phyloP scores from a whole-genome alignment of 2,329 filamentous ascomycete species.

The Penicillium decumbens region DNA sequence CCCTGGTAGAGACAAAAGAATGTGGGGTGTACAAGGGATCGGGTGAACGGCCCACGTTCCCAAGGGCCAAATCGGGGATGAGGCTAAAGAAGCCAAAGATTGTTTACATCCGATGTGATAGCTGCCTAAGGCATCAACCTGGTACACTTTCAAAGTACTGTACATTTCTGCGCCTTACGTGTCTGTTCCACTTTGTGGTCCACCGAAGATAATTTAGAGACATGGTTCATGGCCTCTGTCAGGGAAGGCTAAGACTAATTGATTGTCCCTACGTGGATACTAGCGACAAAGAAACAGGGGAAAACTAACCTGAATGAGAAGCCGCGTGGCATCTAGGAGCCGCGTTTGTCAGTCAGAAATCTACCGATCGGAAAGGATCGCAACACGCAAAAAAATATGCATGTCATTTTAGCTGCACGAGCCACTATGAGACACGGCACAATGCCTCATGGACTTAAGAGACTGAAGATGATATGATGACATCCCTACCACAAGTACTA shows the following conservation, averaged over 20 bases:
- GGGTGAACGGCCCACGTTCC: constrained; percentile 5
- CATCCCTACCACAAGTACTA: too few relatives aligned
- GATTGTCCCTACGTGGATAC: background rate
- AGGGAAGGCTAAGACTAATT: background rate
- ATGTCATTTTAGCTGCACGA: background rate
- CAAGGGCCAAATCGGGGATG: background rate
- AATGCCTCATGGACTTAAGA: too few relatives aligned
- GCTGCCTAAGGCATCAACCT: constrained; percentile 13
- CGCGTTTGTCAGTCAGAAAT: background rate
- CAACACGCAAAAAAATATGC: background rate
- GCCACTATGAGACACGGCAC: background rate
- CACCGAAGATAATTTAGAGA: background rate
- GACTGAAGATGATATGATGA: too few relatives aligned
- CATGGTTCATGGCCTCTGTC: background rate
- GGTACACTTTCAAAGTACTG: background rate
- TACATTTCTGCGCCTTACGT: background rate
- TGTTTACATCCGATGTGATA: constrained; percentile 16
- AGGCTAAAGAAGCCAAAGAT: constrained; percentile 7
- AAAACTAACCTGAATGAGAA: background rate
- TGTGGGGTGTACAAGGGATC: constrained; percentile 2
- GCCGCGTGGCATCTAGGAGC: background rate
- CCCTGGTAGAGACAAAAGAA: constrained; percentile 1
- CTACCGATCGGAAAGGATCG: background rate
- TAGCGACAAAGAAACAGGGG: background rate
- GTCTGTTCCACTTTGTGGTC: background rate